Percentiles rank a stretch among this genome's conserved stretches.
These are phyloP conservation scores for Scutellaria minor DNA, from an alignment of 257 asterid genomes.

Conservation along the genomic window DNA sequence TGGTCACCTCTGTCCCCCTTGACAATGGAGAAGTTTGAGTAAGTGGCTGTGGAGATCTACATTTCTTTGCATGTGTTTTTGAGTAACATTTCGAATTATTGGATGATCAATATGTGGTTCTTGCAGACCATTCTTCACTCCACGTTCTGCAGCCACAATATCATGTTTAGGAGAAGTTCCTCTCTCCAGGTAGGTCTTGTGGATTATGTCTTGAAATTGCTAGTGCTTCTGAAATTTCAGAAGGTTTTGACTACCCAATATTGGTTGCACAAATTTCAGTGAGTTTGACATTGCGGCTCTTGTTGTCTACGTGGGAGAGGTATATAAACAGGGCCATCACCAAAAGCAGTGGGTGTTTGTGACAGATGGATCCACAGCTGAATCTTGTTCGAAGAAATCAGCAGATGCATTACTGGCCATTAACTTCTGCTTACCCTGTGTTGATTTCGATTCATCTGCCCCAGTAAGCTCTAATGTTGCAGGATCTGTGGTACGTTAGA, in stretches of 20 bases:
- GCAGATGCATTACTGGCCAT: slow-evolving; percentile 72
- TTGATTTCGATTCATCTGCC: slow-evolving; percentile 51
- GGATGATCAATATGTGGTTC: slow-evolving; percentile 31
- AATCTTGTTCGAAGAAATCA: slow-evolving; percentile 41
- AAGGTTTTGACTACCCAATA: slow-evolving; percentile 34
- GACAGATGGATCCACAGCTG: slow-evolving; percentile 64
- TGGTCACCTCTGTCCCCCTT: slow-evolving; percentile 71
- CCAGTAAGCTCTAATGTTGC: slow-evolving; percentile 61
- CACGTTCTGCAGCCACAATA: slow-evolving; percentile 71
- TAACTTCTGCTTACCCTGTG: slow-evolving; percentile 62
- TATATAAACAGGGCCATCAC: slow-evolving; percentile 59
- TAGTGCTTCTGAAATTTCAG: slow-evolving; percentile 24
- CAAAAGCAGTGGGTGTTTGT: slow-evolving; percentile 95
- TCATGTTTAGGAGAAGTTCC: slow-evolving; percentile 76
- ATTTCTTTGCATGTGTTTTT: slow-evolving; percentile 19
- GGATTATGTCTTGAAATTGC: slow-evolving; percentile 26
- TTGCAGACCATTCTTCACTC: slow-evolving; percentile 75
- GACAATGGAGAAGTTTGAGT: slow-evolving; percentile 59
- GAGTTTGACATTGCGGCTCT: slow-evolving; percentile 92
- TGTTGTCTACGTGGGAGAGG: slow-evolving; percentile 81
- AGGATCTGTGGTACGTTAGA: slow-evolving; percentile 74
- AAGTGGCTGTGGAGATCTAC: slow-evolving; percentile 39
- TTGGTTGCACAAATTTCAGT: slow-evolving; percentile 52
- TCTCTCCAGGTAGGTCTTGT: slow-evolving; percentile 63
- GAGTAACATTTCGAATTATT: slow-evolving; percentile 17